Base-by-base conservation (phyloP, 2,329 filamentous ascomycete species). In the Ceratocystis ficicola region DNA sequence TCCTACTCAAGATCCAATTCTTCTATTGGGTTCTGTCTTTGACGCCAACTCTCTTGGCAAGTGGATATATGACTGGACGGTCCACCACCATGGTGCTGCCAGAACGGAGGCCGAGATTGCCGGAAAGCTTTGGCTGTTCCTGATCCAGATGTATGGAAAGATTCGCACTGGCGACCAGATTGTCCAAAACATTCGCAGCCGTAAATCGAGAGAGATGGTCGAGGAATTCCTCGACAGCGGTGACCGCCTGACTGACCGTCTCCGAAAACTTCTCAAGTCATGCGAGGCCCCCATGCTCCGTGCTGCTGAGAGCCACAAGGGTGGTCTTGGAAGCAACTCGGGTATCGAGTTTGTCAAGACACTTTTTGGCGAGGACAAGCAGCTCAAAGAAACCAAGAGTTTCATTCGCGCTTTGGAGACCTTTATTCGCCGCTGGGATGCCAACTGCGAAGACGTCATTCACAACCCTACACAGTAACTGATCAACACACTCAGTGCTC, bases 31-130 rank as follows among this genome's bases (percentile, higher is more conserved):
- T 63, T 95, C 90, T 73, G 94, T 97, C 66, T 97, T 97, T 73
- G 94, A 97, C 74, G 90, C 93, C 73, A 96, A 97, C 81, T 96
- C 90, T 30, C 82, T 99, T 36, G 94, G 94, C 73, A 96, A 96
- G 78, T 99, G 94, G 94, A 95, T 99, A 73, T 99, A 96, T 77
- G 94, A 97, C 81, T 99, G 94, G 94, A 96, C 94, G 20, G 90
- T 96, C 69, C 96, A 90, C 78, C 86, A 88, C 74, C 86, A 95
- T 70, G 90, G 90, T 46, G 84, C 90, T 15, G 83, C 84, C 50
- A 90, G 88, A 10, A 89, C 91, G 63, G 89, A 96, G 73, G 85
- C 91, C 64, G 91, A 96, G 70, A 86, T 95, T 76, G 92, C 94
- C 1, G 94, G 93, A 70, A 92, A 97, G 72, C 81, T 99, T 65